These are phyloP conservation scores for Colletotrichum sp. DNA, from an alignment of 2,329 filamentous ascomycete species.

Conservation along the genomic window DNA sequence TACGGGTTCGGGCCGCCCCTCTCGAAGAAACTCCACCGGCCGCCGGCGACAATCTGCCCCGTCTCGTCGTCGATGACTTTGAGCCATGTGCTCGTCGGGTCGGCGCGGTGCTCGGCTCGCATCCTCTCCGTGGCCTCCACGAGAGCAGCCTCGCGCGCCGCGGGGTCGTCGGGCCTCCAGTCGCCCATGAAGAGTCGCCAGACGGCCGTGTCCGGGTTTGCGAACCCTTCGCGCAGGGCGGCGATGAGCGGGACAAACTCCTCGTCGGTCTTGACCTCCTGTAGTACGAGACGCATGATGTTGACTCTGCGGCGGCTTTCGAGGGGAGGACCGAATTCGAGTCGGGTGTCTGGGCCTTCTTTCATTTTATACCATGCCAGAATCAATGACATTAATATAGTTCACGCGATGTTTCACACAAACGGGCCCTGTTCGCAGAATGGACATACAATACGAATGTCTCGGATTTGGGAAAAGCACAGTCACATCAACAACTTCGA, in stretches of 20 bases:
- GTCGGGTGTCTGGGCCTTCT: not conserved
- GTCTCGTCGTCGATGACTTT: slow-evolving; percentile 38
- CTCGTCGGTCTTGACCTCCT: not conserved
- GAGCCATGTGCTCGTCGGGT: slow-evolving; percentile 35
- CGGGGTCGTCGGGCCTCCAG: not conserved
- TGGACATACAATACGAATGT: not conserved
- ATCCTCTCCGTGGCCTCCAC: not conserved
- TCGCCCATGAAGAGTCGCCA: not conserved
- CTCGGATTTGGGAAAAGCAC: not conserved
- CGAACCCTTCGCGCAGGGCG: not conserved
- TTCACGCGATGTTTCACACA: not conserved
- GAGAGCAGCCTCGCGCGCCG: not conserved
- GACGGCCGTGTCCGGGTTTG: not conserved
- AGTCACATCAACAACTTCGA: not conserved
- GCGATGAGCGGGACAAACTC: not conserved
- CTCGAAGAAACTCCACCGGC: not conserved
- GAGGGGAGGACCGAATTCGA: not conserved
- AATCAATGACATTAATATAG: not conserved
- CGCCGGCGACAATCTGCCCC: not conserved
- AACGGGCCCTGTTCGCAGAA: not conserved
- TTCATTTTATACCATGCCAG: not conserved
- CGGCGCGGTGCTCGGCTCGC: slow-evolving; percentile 8
- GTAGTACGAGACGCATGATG: not conserved
- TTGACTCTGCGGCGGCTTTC: not conserved
- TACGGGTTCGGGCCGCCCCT: not conserved